Base-by-base conservation (phyloP, 2,329 filamentous ascomycete species). In the Rhinocladiella mackenziei region DNA sequence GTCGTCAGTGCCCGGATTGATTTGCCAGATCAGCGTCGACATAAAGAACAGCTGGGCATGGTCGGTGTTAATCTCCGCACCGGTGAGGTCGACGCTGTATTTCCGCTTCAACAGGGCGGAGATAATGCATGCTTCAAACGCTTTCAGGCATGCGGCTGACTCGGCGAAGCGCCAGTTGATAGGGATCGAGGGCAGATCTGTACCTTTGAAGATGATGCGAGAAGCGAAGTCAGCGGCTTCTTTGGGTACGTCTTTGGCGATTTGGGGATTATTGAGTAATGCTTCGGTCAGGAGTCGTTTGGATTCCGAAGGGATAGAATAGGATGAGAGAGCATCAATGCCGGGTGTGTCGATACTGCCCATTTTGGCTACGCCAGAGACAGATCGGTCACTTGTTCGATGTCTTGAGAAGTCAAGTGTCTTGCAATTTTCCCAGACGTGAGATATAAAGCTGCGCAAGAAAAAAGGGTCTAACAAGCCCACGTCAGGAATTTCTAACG, bases 141-240 rank as follows among this genome's bases (percentile, higher is more conserved):
- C 73, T 54, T 75, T 76, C 19, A 76, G 51, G 1, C 71, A 62
- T 0, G 73, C 66, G 1, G 75, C 68, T 34, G 72, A 75, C 56
- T 78, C 75, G 2, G 75, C 73, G 38, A 77, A 75, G 2, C 74
- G 65, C 75, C 76, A 78, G 39, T 75, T 76, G 57, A 78, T 72
- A 0, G 74, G 73, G 7, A 77, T 65, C 17, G 35, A 40, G 13
- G 43, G 43, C 3, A 45, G 43, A 15, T 39, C 13, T 8, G 35
- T 22, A 7, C 43, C 35, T 15, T 20, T 25, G 36, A 45, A 45
- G 5, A 13, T 30, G 29, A 45, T 25, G 17, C 36, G 30, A 9
- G 78, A 20, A 59, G 61, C 4, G 62, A 73, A 34, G 77, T 78
- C 49, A 62, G 58, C 3, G 52, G 62, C 22, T 68, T 75, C 29